Percentiles rank a stretch among this genome's conserved stretches.
phyloP scores from a whole-genome alignment of 2,329 filamentous ascomycete species.

The Septoria petroselini region DNA sequence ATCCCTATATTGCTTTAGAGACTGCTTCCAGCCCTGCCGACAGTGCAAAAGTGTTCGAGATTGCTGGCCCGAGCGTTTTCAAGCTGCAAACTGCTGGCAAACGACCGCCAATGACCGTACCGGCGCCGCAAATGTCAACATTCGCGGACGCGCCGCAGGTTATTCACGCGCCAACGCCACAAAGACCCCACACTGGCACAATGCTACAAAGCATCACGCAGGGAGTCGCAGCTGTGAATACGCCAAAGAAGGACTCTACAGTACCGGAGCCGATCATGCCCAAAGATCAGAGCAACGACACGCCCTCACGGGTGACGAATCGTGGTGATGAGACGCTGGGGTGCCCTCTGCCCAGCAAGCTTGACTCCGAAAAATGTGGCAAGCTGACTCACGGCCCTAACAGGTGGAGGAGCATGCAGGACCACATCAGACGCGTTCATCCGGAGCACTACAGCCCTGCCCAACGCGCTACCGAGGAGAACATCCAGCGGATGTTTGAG shows the following conservation, averaged over 20 bases:
- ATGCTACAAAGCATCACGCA: neutral
- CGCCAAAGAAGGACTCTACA: too few species aligned
- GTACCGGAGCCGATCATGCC: too few species aligned
- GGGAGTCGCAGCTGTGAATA: too few species aligned
- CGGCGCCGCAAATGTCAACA: neutral
- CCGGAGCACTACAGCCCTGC: constrained; percentile 2
- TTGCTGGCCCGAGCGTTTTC: neutral
- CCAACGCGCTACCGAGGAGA: neutral
- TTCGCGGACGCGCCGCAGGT: neutral
- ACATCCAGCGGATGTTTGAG: neutral
- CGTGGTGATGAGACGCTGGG: neutral
- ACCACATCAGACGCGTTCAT: constrained; percentile 1
- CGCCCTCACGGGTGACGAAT: neutral
- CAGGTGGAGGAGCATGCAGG: constrained; percentile 1
- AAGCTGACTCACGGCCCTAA: neutral
- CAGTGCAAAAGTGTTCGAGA: neutral
- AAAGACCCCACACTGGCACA: too few species aligned
- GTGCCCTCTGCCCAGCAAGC: neutral
- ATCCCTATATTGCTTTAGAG: neutral
- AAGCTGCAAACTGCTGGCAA: neutral
- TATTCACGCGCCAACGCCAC: neutral
- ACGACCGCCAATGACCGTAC: neutral
- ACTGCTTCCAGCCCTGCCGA: neutral
- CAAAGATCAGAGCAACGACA: too few species aligned
- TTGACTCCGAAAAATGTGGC: neutral